A percentile compares a stretch with the other conserved stretches of the same genome.
These are phyloP conservation scores for Meira miltonrushii DNA, from an alignment of 1,284 basidiomycete genomes.

Conservation along the genomic window DNA sequence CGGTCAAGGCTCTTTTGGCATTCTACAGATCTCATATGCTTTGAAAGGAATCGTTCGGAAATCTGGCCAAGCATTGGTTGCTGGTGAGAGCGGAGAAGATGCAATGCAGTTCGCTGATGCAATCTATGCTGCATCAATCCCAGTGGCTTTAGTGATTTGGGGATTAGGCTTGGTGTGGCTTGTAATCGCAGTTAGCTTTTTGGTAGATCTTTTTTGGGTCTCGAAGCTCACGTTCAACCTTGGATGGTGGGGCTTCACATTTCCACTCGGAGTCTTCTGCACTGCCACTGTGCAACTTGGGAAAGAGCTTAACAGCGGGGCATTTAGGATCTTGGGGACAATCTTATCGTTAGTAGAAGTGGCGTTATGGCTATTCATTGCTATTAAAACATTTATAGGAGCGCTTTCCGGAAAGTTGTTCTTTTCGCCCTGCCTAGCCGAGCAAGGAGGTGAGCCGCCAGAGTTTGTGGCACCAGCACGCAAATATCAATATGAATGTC, in stretches of 20 bases:
- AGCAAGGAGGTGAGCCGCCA: conserved; percentile 25
- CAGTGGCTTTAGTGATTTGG: conserved; percentile 54
- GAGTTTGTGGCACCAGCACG: conserved; percentile 22
- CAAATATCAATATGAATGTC: conserved; percentile 27
- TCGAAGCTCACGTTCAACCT: conserved; percentile 36
- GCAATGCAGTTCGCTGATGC: conserved; percentile 27
- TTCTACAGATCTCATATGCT: conserved; percentile 56
- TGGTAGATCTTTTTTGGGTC: conserved; percentile 33
- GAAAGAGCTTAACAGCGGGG: conserved; percentile 25
- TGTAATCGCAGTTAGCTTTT: conserved; percentile 49
- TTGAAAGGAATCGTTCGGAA: conserved; percentile 19
- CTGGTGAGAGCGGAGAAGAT: conserved; percentile 12
- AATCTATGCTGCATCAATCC: conserved; percentile 25
- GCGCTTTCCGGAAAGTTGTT: conserved; percentile 18
- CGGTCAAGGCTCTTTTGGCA: conserved; percentile 63
- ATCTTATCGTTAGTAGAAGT: conserved; percentile 28
- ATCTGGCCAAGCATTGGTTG: conserved; percentile 12
- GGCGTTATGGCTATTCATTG: conserved; percentile 27
- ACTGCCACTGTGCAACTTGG: conserved; percentile 30
- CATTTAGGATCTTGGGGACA: conserved; percentile 30
- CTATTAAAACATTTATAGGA: conserved; percentile 17
- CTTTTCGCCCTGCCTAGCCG: conserved; percentile 34
- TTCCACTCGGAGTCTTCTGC: conserved; percentile 40
- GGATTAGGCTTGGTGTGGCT: conserved; percentile 56
- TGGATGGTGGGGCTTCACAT: conserved; percentile 41